These are phyloP conservation scores for Cymodocea nodosa DNA, from an alignment of 116 monocot species.

Conservation along the genomic window DNA sequence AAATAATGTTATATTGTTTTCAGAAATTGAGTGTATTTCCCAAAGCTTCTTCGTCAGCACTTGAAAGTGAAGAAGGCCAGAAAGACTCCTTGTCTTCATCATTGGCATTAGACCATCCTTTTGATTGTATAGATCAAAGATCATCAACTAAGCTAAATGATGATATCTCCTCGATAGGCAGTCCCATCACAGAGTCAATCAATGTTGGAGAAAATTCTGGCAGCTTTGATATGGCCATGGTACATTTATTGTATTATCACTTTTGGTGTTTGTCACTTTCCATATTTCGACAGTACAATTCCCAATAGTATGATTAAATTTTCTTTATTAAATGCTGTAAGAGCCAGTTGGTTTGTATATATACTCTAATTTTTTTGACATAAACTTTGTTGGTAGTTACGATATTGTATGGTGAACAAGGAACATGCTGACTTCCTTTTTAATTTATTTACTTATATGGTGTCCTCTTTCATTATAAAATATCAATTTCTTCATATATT, in stretches of 20 bases:
- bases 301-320: too few species aligned
- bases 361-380: too few species aligned
- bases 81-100: constrained; percentile 26
- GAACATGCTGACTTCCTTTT: too few species aligned
- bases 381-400: too few species aligned
- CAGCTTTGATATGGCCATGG: constrained; percentile 10
- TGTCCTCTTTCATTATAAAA: too few species aligned
- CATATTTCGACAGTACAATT: too few species aligned
- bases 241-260: background rate
- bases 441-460: too few species aligned
- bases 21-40: constrained; percentile 46
- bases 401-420: too few species aligned
- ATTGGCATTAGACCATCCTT: constrained; percentile 16
- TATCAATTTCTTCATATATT: too few species aligned
- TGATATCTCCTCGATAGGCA: constrained; percentile 39
- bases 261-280: too few species aligned
- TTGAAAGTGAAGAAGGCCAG: constrained; percentile 30
- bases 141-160: constrained; percentile 41
- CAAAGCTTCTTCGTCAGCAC: constrained; percentile 29
- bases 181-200: constrained; percentile 27
- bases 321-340: too few species aligned
- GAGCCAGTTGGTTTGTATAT: too few species aligned
- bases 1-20: background rate
- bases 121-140: constrained; percentile 14
- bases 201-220: constrained; percentile 15